Evolutionary conservation across 139 green algal species (phyloP).

Genomic region (Chlorella sp.): DNA sequence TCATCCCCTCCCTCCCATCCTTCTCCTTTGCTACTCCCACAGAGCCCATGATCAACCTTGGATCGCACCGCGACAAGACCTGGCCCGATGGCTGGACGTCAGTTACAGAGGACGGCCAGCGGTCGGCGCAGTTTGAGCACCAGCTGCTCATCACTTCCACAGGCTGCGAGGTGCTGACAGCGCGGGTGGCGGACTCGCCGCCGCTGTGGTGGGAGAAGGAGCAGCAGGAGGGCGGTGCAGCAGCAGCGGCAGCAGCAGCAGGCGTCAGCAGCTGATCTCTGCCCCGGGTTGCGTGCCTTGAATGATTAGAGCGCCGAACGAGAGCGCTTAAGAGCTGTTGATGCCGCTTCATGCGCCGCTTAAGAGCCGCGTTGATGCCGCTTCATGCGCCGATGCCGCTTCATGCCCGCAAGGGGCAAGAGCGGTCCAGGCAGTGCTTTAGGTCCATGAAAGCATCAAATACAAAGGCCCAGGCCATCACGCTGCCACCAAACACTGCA

Average conservation of each 20-base stretch:
- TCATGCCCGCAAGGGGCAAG: no score
- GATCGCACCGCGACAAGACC: slow-evolving; percentile 77
- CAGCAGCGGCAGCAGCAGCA: not conserved
- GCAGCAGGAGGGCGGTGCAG: not conserved
- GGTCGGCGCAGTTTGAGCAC: slow-evolving; percentile 97
- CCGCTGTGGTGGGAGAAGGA: slow-evolving; percentile 63
- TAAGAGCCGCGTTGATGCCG: no score
- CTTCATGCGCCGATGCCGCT: no score
- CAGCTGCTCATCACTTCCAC: slow-evolving; percentile 85
- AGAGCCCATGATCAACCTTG: slow-evolving; percentile 95
- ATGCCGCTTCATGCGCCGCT: no score
- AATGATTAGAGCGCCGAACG: no score
- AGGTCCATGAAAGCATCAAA: slow-evolving; percentile 1
- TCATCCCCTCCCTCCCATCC: not conserved
- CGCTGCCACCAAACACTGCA: slow-evolving; percentile 1
- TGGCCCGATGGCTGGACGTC: slow-evolving; percentile 98
- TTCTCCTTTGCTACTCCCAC: not conserved
- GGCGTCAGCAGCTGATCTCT: not conserved
- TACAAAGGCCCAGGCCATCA: slow-evolving; percentile 13
- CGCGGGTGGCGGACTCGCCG: slow-evolving; percentile 75
- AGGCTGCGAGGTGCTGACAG: slow-evolving; percentile 87
- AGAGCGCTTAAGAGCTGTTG: no score
- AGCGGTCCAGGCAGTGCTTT: not conserved
- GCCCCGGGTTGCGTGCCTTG: no score
- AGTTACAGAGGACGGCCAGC: slow-evolving; percentile 88